These are phyloP conservation scores for Uromyces viciae-fabae DNA, from an alignment of 1,284 basidiomycete species.

Conservation along the genomic window DNA sequence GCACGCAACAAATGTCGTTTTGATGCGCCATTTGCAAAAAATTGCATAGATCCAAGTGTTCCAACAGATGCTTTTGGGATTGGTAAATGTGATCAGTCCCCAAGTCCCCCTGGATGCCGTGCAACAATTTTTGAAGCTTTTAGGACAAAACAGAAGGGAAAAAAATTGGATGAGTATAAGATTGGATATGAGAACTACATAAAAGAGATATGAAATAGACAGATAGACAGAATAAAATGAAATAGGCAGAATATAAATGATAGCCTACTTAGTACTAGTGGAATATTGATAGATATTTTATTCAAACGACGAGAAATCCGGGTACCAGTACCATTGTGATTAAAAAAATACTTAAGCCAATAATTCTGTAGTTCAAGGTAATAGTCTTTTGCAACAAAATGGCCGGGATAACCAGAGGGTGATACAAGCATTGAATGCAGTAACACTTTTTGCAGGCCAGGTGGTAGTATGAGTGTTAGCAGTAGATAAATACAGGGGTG, in stretches of 20 bases:
- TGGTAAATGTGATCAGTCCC: not conserved
- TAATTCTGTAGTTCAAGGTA: conserved; percentile 10
- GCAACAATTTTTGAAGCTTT: not conserved
- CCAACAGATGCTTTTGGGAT: not conserved
- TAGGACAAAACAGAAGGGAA: no score
- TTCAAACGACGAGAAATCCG: not conserved
- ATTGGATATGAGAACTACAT: not conserved
- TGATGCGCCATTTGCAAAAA: not conserved
- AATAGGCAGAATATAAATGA: not conserved
- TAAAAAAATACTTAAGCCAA: not conserved
- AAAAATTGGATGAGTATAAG: no score
- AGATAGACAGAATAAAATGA: not conserved
- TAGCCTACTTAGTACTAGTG: not conserved
- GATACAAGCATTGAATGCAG: not conserved
- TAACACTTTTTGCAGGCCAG: not conserved
- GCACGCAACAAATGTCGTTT: not conserved
- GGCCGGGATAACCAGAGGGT: not conserved
- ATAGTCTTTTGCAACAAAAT: conserved; percentile 6
- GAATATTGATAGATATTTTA: not conserved
- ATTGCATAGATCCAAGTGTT: not conserved
- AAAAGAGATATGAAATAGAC: not conserved
- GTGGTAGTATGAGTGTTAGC: not conserved
- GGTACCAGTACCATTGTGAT: not conserved
- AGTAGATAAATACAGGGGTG: not conserved
- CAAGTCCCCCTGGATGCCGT: not conserved